Percentiles rank a stretch among this genome's conserved stretches.
These are phyloP conservation scores for Capsaspora owczarzaki DNA, from an alignment of 78 protist species.

Conservation along the genomic window DNA sequence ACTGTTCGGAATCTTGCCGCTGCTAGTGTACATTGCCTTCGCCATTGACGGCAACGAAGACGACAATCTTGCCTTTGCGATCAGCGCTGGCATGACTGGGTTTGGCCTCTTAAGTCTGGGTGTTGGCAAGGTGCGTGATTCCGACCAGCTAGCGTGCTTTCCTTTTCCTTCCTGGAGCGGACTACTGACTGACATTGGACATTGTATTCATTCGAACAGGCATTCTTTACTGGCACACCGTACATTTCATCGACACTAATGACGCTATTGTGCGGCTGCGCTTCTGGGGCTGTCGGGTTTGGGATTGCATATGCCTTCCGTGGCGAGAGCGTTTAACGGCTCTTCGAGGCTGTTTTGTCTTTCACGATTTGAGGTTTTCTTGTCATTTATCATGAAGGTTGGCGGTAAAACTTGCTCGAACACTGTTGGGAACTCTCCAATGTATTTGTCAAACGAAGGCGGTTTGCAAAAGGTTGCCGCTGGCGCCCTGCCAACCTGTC, in stretches of 20 bases:
- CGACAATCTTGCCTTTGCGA: constrained; percentile 15
- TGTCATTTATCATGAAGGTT: too few relatives aligned
- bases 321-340: too few relatives aligned
- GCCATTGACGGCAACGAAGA: constrained; percentile 1
- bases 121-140: constrained; percentile 14
- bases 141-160: neutral
- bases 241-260: neutral
- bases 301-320: neutral
- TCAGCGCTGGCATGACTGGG: constrained; percentile 16
- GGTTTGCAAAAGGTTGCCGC: too few relatives aligned
- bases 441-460: too few relatives aligned
- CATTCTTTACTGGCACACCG: neutral
- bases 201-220: neutral
- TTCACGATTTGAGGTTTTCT: too few relatives aligned
- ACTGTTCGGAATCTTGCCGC: constrained; percentile 11
- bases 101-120: constrained; percentile 30
- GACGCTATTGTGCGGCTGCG: neutral
- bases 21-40: constrained; percentile 10
- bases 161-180: neutral
- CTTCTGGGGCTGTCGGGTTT: neutral
- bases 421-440: too few relatives aligned
- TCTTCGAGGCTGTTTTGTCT: too few relatives aligned
- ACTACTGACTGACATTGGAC: neutral
- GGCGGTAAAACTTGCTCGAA: too few relatives aligned
- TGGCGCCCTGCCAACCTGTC: too few relatives aligned